These are phyloP conservation scores for Saccharomycopsis oosterbeekiorum DNA, from an alignment of 805 yeast species.

Conservation along the genomic window DNA sequence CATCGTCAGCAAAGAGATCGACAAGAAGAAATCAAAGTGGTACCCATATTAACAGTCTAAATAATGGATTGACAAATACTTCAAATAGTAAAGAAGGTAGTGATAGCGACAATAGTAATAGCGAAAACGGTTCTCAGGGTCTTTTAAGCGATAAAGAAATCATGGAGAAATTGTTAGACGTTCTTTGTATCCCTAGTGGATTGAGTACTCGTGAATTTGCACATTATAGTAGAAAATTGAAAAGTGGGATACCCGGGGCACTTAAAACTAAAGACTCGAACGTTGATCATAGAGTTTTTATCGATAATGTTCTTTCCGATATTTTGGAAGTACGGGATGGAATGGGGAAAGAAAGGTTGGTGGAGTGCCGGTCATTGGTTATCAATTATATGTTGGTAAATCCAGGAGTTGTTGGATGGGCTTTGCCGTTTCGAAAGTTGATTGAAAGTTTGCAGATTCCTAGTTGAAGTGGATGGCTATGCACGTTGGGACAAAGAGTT, in stretches of 20 bases:
- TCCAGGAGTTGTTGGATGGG: constrained; percentile 54
- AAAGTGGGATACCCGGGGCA: constrained; percentile 8
- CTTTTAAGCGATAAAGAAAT: constrained; percentile 20
- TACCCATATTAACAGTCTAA: constrained; percentile 13
- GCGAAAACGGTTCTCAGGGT: not conserved
- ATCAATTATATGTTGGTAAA: constrained; percentile 48
- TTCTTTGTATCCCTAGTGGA: constrained; percentile 24
- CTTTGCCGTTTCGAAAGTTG: constrained; percentile 53
- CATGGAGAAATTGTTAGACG: constrained; percentile 19
- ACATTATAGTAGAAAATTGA: constrained; percentile 35
- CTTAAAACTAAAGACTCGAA: constrained; percentile 1
- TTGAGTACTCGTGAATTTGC: constrained; percentile 34
- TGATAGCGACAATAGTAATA: constrained; percentile 11
- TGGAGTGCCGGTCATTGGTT: constrained; percentile 27
- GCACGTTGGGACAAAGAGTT: too few species aligned
- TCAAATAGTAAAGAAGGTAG: not conserved
- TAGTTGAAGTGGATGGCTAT: too few species aligned
- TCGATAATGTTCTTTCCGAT: constrained; percentile 16
- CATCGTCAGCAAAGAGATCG: constrained; percentile 7
- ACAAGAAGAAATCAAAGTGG: constrained; percentile 5
- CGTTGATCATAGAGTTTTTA: constrained; percentile 6
- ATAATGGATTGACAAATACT: constrained; percentile 8
- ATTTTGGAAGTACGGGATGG: constrained; percentile 3
- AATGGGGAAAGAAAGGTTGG: not conserved
- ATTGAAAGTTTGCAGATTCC: constrained; percentile 25